Percentiles rank a stretch among this genome's conserved stretches.
These are phyloP conservation scores for Sporothrix humicola DNA, from an alignment of 2,329 filamentous ascomycete species.

Conservation along the genomic window DNA sequence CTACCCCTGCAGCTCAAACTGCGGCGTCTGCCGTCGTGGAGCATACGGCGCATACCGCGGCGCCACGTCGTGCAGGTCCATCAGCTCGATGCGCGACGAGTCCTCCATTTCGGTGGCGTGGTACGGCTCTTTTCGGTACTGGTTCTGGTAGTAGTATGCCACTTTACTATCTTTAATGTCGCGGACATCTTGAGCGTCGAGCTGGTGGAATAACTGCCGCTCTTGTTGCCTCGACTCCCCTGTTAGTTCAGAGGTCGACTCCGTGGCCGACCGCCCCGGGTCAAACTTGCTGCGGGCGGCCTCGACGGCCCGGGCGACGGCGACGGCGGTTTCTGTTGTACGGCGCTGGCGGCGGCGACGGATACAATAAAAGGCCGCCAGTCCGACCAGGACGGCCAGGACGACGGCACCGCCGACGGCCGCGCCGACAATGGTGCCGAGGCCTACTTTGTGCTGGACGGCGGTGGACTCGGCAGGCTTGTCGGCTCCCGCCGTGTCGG, in stretches of 20 bases:
- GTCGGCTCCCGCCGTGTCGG: background rate
- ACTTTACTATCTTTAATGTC: background rate
- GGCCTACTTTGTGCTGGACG: no score
- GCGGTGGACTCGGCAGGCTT: no score
- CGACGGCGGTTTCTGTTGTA: background rate
- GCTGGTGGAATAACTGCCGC: conserved; percentile 1
- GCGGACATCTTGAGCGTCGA: conserved; percentile 1
- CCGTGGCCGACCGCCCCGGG: background rate
- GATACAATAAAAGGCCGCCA: background rate
- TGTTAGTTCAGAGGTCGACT: background rate
- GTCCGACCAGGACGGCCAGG: background rate
- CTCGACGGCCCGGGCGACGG: background rate
- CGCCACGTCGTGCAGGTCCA: background rate
- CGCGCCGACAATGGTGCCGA: background rate
- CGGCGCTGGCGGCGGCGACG: background rate
- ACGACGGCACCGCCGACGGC: background rate
- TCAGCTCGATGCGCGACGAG: background rate
- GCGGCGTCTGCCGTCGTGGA: background rate
- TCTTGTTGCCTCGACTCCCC: background rate
- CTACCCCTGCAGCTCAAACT: conserved; percentile 22
- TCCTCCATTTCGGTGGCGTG: background rate
- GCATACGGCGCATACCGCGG: background rate
- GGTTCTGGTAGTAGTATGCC: background rate
- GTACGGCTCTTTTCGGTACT: background rate
- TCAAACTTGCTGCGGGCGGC: conserved; percentile 13